phyloP scores from a whole-genome alignment of 73 alveolate genomes.

The Symbiodinium natans region DNA sequence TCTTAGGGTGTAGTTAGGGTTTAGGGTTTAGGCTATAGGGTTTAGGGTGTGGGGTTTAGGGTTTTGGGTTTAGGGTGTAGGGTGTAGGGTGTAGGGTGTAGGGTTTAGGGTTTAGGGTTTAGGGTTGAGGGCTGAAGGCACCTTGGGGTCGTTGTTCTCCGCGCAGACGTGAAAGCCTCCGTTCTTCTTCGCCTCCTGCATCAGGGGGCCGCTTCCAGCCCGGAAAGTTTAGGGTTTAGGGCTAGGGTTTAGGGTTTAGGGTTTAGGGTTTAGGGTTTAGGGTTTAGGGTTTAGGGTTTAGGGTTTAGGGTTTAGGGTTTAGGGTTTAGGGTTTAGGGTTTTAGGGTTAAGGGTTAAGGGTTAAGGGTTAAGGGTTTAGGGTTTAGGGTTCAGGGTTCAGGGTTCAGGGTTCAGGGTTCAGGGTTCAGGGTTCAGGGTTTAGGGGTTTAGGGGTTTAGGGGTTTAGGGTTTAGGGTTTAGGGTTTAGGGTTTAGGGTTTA shows the following conservation, averaged over 20 bases:
- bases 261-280: neutral
- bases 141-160: slow-evolving; percentile 62
- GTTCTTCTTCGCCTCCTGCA: slow-evolving; percentile 65
- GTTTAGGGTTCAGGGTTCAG: neutral
- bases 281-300: no score
- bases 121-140: no score
- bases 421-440: no score
- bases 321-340: neutral
- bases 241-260: no score
- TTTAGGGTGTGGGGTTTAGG: no score
- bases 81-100: no score
- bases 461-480: no score
- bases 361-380: neutral
- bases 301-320: neutral
- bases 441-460: neutral
- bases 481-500: no score
- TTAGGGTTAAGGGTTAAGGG: neutral
- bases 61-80: no score
- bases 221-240: neutral
- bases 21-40: no score
- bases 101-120: no score
- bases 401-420: neutral
- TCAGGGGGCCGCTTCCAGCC: neutral
- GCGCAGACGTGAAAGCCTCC: slow-evolving; percentile 72
- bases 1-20: no score